Base-by-base conservation (phyloP, 2,329 filamentous ascomycete species). In the Apiospora hydei region DNA sequence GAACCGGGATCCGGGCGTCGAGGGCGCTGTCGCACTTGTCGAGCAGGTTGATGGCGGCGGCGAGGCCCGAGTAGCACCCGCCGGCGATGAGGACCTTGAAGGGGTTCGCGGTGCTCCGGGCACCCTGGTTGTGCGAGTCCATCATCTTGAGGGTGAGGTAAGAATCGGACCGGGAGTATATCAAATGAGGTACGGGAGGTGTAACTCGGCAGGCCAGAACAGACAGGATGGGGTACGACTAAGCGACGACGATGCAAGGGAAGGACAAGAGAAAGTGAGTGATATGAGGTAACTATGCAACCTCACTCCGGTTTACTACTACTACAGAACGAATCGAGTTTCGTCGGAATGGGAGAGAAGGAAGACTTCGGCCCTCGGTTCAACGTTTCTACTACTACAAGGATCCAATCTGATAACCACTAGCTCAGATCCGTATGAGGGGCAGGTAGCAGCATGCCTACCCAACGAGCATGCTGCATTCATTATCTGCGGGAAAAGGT, bases 1-100 rank as follows among this genome's bases (percentile, higher is more conserved):
- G 88, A 18, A 94, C 81, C 1, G 89, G 85, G 64, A 92, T 84
- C 34, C 84, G 85, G 64, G 84, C 83, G 26, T 84, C 78, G 43
- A 74, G 82, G 75, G 76, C 85, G 76, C 78, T 87, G 82, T 88
- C 84, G 72, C 88, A 88, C 47, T 93, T 85, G 78, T 94, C 91
- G 26, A 92, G 82, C 8, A 95, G 85, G 78, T 93, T 92, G 76
- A 93, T 82, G 7, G 90, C 88, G 1, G 89, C 87, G 16, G 91
- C 88, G 6, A 95, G 85, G 46, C 93, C 93, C n/a, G 87, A 89
- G 77, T 95, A 95, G 51, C 91, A 92, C 74, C 91, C 92, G 49
- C 93, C 93, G 44, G 92, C 87, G 71, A 95, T 85, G 49, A 95
- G 85, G 14, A 95, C 85, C 75, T 84, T 87, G 80, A 88, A 84